phyloP scores from a whole-genome alignment of 257 asterid genomes.

The Solanum medicagineum region DNA sequence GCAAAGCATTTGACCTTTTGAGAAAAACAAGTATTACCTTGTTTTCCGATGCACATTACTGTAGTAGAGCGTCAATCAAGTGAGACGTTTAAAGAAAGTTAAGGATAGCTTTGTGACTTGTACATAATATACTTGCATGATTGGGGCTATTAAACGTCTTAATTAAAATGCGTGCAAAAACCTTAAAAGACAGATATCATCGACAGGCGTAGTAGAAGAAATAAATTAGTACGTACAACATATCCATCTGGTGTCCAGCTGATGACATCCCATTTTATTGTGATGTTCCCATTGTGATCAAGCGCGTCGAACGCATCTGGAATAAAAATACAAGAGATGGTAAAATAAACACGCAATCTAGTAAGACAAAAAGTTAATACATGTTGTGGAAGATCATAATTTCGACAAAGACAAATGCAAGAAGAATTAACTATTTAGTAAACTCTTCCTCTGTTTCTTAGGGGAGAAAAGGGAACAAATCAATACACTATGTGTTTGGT shows the following conservation, averaged over 20 bases:
- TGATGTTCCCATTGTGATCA: conserved; percentile 56
- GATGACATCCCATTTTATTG: conserved; percentile 51
- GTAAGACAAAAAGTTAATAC: not conserved
- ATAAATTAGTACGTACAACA: conserved; percentile 19
- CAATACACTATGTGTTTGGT: too few relatives aligned
- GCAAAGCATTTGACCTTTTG: not conserved
- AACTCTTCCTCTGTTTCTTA: too few relatives aligned
- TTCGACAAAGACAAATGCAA: not conserved
- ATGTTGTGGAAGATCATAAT: not conserved
- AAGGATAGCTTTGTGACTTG: not conserved
- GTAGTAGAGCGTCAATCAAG: not conserved
- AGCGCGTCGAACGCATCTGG: conserved; percentile 50
- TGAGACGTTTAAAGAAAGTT: not conserved
- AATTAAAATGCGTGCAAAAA: too few relatives aligned
- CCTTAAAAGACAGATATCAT: too few relatives aligned
- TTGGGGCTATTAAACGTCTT: too few relatives aligned
- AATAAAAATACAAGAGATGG: not conserved
- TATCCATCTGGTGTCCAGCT: conserved; percentile 59
- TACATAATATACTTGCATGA: too few relatives aligned
- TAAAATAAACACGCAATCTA: not conserved
- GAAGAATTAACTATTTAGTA: too few relatives aligned
- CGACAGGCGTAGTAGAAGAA: not conserved
- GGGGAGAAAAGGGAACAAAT: too few relatives aligned
- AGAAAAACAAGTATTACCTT: not conserved
- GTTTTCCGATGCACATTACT: not conserved